These are phyloP conservation scores for Silene conica DNA, from an alignment of 148 eudicot genomes.

Conservation along the genomic window DNA sequence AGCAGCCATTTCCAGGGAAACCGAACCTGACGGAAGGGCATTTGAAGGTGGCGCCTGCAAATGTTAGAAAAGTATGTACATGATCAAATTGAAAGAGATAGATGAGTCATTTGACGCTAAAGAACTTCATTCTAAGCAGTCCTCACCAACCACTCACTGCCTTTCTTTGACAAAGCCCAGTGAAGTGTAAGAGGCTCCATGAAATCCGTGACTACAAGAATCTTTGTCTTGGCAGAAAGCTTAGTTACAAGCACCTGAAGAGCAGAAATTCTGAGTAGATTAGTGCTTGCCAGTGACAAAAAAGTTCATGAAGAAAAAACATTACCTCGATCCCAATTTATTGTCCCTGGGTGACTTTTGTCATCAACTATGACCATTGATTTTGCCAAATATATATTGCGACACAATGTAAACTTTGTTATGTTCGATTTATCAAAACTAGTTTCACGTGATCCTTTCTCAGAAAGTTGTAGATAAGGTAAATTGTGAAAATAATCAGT, in stretches of 20 bases:
- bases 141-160: slow-evolving; percentile 86
- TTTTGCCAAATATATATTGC: too few relatives aligned
- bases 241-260: slow-evolving; percentile 73
- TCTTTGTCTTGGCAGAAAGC: slow-evolving; percentile 49
- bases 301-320: neutral
- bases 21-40: slow-evolving; percentile 69
- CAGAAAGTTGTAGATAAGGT: neutral
- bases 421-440: too few relatives aligned
- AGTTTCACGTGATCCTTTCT: too few relatives aligned
- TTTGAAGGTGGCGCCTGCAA: slow-evolving; percentile 69
- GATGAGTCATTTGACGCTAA: neutral
- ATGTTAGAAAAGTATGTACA: slow-evolving; percentile 8
- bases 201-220: slow-evolving; percentile 62
- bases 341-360: neutral
- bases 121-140: slow-evolving; percentile 9
- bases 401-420: too few relatives aligned
- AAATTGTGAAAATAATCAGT: neutral
- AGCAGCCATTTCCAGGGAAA: slow-evolving; percentile 50
- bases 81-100: slow-evolving; percentile 1
- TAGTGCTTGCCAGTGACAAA: slow-evolving; percentile 9
- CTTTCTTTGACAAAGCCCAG: slow-evolving; percentile 78
- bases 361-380: neutral
- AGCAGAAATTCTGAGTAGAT: neutral
- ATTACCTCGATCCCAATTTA: neutral
- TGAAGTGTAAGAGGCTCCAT: slow-evolving; percentile 71